These are phyloP conservation scores for Rhizopus stolonifer DNA, from an alignment of 371 early-diverging fungal genomes.

Conservation along the genomic window DNA sequence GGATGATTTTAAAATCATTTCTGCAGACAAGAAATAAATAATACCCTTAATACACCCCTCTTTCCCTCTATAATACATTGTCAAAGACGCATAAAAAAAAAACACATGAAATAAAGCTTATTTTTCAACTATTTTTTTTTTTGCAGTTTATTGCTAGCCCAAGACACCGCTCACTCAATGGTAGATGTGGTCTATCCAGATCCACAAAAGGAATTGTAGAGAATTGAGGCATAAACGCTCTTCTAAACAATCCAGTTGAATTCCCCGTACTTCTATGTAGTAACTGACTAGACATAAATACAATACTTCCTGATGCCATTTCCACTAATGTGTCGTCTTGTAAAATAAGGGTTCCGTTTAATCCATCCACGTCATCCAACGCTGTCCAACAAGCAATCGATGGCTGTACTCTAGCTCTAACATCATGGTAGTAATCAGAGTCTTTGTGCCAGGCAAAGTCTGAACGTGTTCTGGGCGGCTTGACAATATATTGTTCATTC, in stretches of 20 bases:
- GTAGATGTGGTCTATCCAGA: background rate
- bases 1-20: constrained; percentile 36
- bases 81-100: too few relatives aligned
- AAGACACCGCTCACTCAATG: constrained; percentile 2
- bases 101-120: too few relatives aligned
- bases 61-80: too few relatives aligned
- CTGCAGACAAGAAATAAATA: constrained; percentile 13
- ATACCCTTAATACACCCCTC: too few relatives aligned
- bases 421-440: constrained; percentile 35
- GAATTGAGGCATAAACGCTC: constrained; percentile 62
- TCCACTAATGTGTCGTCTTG: constrained; percentile 14
- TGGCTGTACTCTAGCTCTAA: constrained; percentile 16
- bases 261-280: constrained; percentile 58
- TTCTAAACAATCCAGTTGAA: constrained; percentile 33
- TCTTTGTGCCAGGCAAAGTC: constrained; percentile 60
- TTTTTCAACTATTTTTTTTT: too few relatives aligned
- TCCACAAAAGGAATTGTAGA: constrained; percentile 23
- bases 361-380: constrained; percentile 37
- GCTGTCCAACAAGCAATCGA: constrained; percentile 61
- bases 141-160: constrained; percentile 8
- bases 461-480: constrained; percentile 49
- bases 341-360: background rate
- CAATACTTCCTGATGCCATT: constrained; percentile 46
- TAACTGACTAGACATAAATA: constrained; percentile 56
- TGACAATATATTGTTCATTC: constrained; percentile 66